phyloP scores from a whole-genome alignment of 179 eudicot species.

The Silene noctiflora region DNA sequence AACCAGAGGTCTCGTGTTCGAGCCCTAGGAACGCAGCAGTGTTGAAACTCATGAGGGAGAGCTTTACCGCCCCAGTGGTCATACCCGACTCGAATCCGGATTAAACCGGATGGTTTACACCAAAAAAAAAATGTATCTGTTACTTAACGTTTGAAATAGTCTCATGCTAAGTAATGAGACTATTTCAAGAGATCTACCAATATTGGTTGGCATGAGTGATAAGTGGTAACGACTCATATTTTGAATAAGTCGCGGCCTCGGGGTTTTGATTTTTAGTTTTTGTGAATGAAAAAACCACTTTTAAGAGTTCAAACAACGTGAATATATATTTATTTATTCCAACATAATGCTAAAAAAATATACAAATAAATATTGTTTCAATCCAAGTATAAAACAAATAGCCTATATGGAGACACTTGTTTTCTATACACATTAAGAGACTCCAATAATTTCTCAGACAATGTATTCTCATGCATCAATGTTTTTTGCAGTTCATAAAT shows the following conservation, averaged over 20 bases:
- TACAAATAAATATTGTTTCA: constrained; percentile 13
- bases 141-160: background rate
- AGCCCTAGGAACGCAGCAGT: too few species aligned
- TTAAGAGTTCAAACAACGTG: background rate
- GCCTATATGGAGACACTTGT: constrained; percentile 25
- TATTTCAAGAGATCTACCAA: background rate
- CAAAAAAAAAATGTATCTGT: too few species aligned
- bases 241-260: too few species aligned
- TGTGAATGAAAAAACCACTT: background rate
- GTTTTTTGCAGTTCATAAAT: background rate
- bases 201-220: background rate
- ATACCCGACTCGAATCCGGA: too few species aligned
- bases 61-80: too few species aligned
- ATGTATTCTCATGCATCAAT: background rate
- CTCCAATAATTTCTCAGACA: constrained; percentile 10
- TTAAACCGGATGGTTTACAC: too few species aligned
- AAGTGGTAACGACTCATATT: background rate
- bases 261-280: background rate
- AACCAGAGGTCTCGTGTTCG: too few species aligned
- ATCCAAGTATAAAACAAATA: constrained; percentile 25
- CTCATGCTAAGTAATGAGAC: background rate
- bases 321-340: constrained; percentile 11
- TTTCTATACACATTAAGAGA: constrained; percentile 32
- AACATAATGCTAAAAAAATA: constrained; percentile 14
- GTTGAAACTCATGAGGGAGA: too few species aligned